phyloP scores from a whole-genome alignment of 192 early-diverging fungal genomes.

The Coemansia sp. region DNA sequence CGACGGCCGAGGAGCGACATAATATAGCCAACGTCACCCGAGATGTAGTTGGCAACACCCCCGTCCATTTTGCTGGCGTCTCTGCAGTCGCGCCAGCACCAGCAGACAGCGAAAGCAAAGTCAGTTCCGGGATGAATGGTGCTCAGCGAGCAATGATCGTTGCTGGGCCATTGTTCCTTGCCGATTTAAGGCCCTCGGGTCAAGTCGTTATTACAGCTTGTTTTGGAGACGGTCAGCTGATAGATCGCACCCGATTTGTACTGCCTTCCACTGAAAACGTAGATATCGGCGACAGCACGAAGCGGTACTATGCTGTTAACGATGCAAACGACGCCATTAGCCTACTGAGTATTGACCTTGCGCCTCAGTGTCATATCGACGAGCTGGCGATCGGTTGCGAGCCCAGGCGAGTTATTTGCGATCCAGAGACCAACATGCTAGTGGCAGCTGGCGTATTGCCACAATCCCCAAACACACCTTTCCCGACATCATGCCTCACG shows the following conservation, averaged over 20 bases:
- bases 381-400: slow-evolving; percentile 18
- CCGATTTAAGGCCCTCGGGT: neutral
- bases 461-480: neutral
- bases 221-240: neutral
- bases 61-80: neutral
- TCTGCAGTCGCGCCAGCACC: neutral
- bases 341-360: slow-evolving; percentile 15
- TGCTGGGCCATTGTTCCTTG: slow-evolving; percentile 8
- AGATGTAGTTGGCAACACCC: neutral
- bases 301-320: slow-evolving; percentile 9
- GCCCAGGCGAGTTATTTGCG: slow-evolving; percentile 32
- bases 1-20: neutral
- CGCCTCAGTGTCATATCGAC: slow-evolving; percentile 21
- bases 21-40: slow-evolving; percentile 4
- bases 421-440: slow-evolving; percentile 34
- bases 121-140: neutral
- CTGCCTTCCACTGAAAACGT: neutral
- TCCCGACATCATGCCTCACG: slow-evolving; percentile 20
- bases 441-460: slow-evolving; percentile 24
- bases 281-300: neutral
- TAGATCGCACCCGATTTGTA: neutral
- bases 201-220: slow-evolving; percentile 26
- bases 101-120: neutral
- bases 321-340: slow-evolving; percentile 4
- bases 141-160: neutral